Evolutionary conservation across 371 early-diverging fungal genomes (phyloP).

Genomic region (Mucor plumbeus): DNA sequence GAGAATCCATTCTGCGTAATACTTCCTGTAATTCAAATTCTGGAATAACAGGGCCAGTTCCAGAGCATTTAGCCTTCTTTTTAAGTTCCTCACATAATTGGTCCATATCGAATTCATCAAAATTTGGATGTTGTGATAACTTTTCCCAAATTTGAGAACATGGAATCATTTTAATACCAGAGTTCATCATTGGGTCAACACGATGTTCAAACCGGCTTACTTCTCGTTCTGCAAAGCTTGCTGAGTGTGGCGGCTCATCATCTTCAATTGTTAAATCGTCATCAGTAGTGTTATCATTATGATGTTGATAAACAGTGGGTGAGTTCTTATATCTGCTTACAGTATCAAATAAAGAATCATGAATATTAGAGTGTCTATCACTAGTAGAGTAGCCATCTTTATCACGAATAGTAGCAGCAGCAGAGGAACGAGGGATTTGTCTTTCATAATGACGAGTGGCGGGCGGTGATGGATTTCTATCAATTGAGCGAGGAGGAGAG

Average conservation of each 20-base stretch:
- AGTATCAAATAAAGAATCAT: background rate
- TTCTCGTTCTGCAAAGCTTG: constrained; percentile 26
- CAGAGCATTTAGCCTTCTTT: constrained; percentile 62
- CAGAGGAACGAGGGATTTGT: background rate
- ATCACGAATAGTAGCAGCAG: constrained; percentile 1
- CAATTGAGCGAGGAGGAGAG: constrained; percentile 5
- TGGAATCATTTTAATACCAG: constrained; percentile 34
- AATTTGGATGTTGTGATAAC: constrained; percentile 59
- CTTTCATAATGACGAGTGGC: background rate
- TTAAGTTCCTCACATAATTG: constrained; percentile 54
- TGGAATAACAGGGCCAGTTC: constrained; percentile 58
- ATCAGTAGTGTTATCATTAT: background rate
- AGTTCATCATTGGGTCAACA: constrained; percentile 12
- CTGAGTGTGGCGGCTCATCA: constrained; percentile 4
- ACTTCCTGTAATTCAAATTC: constrained; percentile 49
- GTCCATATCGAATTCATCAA: constrained; percentile 52
- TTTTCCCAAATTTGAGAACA: constrained; percentile 59
- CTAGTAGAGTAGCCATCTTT: constrained; percentile 1
- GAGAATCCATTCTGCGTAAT: constrained; percentile 21
- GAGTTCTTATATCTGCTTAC: background rate
- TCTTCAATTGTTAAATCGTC: constrained; percentile 10
- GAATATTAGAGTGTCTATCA: background rate
- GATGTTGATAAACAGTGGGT: background rate
- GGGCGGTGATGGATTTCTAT: constrained; percentile 12
- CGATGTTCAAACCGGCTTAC: constrained; percentile 22